These are phyloP conservation scores for Jamesozyma lodderae DNA, from an alignment of 805 yeast species.

Conservation along the genomic window DNA sequence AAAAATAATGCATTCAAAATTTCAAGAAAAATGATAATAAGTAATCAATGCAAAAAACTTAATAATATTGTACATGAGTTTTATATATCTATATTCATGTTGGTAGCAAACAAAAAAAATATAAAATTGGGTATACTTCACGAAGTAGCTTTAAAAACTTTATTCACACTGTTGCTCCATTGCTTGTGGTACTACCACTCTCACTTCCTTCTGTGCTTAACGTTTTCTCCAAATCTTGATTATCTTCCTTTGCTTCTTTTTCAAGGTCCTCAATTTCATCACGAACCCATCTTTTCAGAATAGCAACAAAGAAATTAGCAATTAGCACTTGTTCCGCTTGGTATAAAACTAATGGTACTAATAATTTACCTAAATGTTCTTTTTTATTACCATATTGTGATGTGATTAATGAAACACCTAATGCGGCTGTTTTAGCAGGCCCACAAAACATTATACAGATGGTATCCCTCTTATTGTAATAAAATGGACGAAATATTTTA, in stretches of 20 bases:
- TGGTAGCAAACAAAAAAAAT: too few relatives aligned
- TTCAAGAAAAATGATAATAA: too few relatives aligned
- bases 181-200: too few relatives aligned
- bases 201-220: too few relatives aligned
- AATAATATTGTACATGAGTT: too few relatives aligned
- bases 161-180: too few relatives aligned
- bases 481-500: conserved; percentile 47
- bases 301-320: conserved; percentile 61
- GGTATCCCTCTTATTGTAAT: conserved; percentile 61
- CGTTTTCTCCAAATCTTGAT: neutral
- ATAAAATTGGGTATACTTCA: too few relatives aligned
- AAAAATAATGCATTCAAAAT: too few relatives aligned
- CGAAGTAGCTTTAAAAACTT: too few relatives aligned
- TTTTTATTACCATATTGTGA: conserved; percentile 66
- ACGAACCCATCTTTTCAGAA: conserved; percentile 58
- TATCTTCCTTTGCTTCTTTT: conserved; percentile 4
- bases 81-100: too few relatives aligned
- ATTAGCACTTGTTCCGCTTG: conserved; percentile 82
- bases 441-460: conserved; percentile 80
- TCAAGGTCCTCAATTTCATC: conserved; percentile 20
- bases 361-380: conserved; percentile 54
- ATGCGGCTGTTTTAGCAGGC: conserved; percentile 88
- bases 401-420: conserved; percentile 77
- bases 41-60: too few relatives aligned
- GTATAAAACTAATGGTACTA: conserved; percentile 77